phyloP scores from a whole-genome alignment of 371 early-diverging fungal genomes.

The Chytridium lagenaria region DNA sequence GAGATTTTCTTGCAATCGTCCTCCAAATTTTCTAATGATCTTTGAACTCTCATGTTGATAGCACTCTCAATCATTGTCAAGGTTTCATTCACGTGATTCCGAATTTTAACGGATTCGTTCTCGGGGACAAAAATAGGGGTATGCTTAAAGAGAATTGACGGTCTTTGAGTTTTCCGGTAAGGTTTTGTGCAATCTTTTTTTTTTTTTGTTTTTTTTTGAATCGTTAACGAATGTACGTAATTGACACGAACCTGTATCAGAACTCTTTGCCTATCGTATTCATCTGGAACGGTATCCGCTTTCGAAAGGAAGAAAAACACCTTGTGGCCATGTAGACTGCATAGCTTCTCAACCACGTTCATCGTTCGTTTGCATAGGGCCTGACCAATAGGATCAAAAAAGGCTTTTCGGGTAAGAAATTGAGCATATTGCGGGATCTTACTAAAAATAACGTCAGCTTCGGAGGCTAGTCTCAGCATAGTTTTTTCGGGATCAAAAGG shows the following conservation, averaged over 20 bases:
- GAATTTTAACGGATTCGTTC: conserved; percentile 10
- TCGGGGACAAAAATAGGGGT: conserved; percentile 28
- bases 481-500: conserved; percentile 28
- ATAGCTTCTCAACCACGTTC: conserved; percentile 29
- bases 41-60: conserved; percentile 26
- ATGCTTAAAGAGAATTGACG: conserved; percentile 30
- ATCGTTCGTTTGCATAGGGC: conserved; percentile 29
- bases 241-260: neutral
- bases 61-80: conserved; percentile 24
- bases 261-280: conserved; percentile 9
- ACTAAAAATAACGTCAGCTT: conserved; percentile 27
- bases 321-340: conserved; percentile 21
- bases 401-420: neutral
- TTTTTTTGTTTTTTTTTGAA: no score
- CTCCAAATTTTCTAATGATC: conserved; percentile 15
- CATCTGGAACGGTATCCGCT: conserved; percentile 34
- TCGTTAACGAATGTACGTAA: no score
- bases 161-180: conserved; percentile 23
- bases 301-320: conserved; percentile 27
- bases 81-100: conserved; percentile 30
- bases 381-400: conserved; percentile 35
- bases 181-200: conserved; percentile 27
- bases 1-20: conserved; percentile 17
- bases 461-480: conserved; percentile 2
- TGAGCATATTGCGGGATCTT: neutral